Evolutionary conservation across 768 basidiomycete genomes (phyloP).

Genomic region (Tulasnella sp.): DNA sequence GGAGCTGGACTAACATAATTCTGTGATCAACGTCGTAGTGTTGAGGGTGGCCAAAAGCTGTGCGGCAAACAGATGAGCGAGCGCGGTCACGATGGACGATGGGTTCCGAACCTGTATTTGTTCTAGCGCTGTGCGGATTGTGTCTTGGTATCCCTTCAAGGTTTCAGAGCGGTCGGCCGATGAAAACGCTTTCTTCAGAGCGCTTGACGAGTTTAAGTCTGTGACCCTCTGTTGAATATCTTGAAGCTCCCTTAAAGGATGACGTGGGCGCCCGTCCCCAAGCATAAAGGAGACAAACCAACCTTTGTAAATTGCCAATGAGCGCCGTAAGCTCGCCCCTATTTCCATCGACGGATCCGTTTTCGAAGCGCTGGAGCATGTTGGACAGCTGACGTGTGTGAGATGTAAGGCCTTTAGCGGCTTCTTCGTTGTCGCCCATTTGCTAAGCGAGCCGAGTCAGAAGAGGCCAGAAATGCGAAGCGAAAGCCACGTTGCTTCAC

Average conservation of each 20-base stretch:
- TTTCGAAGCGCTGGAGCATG: neutral
- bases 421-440: neutral
- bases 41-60: neutral
- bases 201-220: neutral
- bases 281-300: neutral
- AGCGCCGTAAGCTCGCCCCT: neutral
- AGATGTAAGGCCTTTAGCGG: neutral
- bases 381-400: neutral
- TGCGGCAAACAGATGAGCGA: neutral
- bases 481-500: neutral
- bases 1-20: neutral
- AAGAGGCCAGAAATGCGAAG: neutral
- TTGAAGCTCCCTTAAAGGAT: neutral
- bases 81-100: neutral
- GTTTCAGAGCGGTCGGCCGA: neutral
- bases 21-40: neutral
- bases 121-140: neutral
- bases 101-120: neutral
- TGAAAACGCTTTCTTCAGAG: neutral
- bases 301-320: neutral
- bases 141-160: neutral
- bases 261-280: neutral
- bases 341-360: neutral
- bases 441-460: neutral
- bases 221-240: neutral